phyloP scores from a whole-genome alignment of 148 eudicot species.

The Euryodendron excelsum region DNA sequence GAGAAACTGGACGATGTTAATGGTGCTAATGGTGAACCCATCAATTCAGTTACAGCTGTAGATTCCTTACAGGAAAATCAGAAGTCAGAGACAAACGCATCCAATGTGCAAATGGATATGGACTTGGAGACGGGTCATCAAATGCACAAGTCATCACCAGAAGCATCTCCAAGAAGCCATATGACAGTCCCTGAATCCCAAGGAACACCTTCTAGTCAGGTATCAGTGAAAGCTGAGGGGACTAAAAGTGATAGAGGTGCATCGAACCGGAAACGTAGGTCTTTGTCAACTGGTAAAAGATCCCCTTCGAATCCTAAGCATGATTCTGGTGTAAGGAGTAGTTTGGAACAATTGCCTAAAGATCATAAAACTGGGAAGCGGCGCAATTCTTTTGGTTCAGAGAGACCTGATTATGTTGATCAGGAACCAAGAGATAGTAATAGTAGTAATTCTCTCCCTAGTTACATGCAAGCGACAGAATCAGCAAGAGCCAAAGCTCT shows the following conservation, averaged over 20 bases:
- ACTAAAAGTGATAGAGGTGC: slow-evolving; percentile 45
- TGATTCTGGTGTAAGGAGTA: slow-evolving; percentile 59
- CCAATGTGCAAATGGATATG: not conserved
- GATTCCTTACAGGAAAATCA: slow-evolving; percentile 33
- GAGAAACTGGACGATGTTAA: slow-evolving; percentile 29
- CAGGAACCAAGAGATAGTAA: slow-evolving; percentile 79
- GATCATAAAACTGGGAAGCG: slow-evolving; percentile 65
- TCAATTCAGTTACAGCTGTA: slow-evolving; percentile 10
- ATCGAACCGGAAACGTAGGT: slow-evolving; percentile 44
- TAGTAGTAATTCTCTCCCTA: slow-evolving; percentile 63
- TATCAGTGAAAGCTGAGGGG: slow-evolving; percentile 59
- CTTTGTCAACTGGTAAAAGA: slow-evolving; percentile 52
- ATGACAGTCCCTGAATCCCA: slow-evolving; percentile 58
- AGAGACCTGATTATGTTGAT: slow-evolving; percentile 62
- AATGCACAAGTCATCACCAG: slow-evolving; percentile 41
- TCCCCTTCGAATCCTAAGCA: slow-evolving; percentile 40
- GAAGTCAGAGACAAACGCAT: slow-evolving; percentile 27
- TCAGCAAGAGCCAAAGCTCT: slow-evolving; percentile 83
- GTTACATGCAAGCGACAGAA: slow-evolving; percentile 96
- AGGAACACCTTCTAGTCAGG: slow-evolving; percentile 75
- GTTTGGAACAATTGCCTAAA: slow-evolving; percentile 57
- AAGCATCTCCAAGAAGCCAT: slow-evolving; percentile 66
- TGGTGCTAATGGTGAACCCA: slow-evolving; percentile 20
- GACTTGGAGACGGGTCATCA: slow-evolving; percentile 24
- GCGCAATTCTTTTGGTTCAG: slow-evolving; percentile 70